phyloP scores from a whole-genome alignment of 2,329 filamentous ascomycete species.

The Microcera coccophila region DNA sequence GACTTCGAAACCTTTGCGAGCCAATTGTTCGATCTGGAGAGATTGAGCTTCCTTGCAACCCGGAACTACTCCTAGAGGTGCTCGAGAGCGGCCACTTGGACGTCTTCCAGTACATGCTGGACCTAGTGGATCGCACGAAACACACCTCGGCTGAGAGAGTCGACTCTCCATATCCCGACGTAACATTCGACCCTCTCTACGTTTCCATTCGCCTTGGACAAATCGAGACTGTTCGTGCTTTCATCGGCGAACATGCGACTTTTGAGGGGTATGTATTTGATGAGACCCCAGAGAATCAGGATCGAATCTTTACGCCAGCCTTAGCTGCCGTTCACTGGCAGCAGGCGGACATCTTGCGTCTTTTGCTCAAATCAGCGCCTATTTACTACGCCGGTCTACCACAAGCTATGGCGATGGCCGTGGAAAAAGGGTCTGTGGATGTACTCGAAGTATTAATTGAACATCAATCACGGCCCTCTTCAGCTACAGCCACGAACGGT shows the following conservation, averaged over 20 bases:
- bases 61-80: conserved; percentile 22
- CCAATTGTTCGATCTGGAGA: conserved; percentile 27
- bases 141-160: conserved; percentile 4
- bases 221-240: conserved; percentile 7
- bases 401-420: conserved; percentile 22
- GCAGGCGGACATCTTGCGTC: conserved; percentile 18
- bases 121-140: conserved; percentile 24
- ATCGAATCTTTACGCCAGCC: conserved; percentile 26
- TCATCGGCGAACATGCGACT: conserved; percentile 15
- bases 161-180: conserved; percentile 17
- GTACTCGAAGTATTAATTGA: conserved; percentile 18
- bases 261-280: conserved; percentile 23
- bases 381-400: conserved; percentile 17
- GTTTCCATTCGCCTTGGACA: conserved; percentile 29
- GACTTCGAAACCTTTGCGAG: conserved; percentile 26
- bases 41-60: conserved; percentile 22
- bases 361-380: conserved; percentile 17
- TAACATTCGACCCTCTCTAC: conserved; percentile 28
- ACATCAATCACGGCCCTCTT: conserved; percentile 2
- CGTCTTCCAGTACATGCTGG: conserved; percentile 28
- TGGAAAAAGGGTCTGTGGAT: conserved; percentile 11
- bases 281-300: conserved; percentile 2
- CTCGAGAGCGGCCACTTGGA: conserved; percentile 22
- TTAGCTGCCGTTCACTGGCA: conserved; percentile 28
- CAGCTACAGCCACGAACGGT: conserved; percentile 7